Evolutionary conservation across 139 green algal species (phyloP), one percentile per base, ranked within the genome.

Genomic region (Closterium sp.): DNA sequence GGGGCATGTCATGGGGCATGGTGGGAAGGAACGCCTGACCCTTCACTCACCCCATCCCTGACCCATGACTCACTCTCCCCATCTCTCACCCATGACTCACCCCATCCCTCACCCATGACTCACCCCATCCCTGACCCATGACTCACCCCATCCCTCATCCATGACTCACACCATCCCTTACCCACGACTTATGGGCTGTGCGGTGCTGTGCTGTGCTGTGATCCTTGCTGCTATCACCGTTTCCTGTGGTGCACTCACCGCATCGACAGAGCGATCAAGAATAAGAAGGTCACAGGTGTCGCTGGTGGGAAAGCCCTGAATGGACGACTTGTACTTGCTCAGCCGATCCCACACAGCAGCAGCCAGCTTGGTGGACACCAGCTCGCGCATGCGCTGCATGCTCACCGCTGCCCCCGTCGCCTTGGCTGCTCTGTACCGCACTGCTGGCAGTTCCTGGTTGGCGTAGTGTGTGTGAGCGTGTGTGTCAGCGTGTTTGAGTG

Each of bases 231-330:
- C n/a, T n/a, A n/a, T n/a, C n/a, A n/a, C n/a, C n/a, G n/a, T n/a
- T n/a, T n/a, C n/a, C 42, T 62, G 5, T 7, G 5, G 42, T 62
- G 5, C n/a, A 89, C 91, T 87, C 88, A 94, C 91, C 27, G 86
- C 28, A 89, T 96, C 94, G 4, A 95, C 19, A 9, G 91, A 91
- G 27, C 97, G 95, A 94, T 99, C 98, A 1, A 99, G 94, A 11
- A 99, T 97, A 11, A 99, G 93, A 89, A 99, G 94, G 88, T 99
- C 98, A 92, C 92, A 95, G 50, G 30, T 94, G 19, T 94, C 91
- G 17, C 21, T 21, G 29, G n/a, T 28, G 6, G 91, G 91, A 90
- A 94, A 93, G 19, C 11, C 90, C 24, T 93, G 29, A 10, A 93
- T 88, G 42, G 34, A 91, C 45, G 29, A 4, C 30, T 70, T 94